Base-by-base conservation (phyloP, 2,329 filamentous ascomycete genomes). In the Pseudofabraea citricarpa region DNA sequence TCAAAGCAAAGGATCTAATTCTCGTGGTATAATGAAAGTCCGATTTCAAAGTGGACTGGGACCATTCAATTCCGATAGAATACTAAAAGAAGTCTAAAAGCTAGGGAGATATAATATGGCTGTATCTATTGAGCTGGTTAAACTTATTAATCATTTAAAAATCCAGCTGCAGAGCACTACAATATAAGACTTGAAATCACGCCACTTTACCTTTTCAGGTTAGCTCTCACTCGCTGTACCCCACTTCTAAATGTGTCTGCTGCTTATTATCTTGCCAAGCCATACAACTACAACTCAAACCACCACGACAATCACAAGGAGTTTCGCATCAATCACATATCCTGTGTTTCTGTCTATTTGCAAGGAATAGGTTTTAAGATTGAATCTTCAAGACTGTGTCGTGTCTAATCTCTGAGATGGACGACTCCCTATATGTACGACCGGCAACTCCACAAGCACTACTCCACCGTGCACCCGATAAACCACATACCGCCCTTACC, bases 381-480 rank as follows among this genome's bases (percentile, higher is more conserved):
- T 31, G 3, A 6, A 31, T 31, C 27, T 13, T 31, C 27, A 31
- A 31, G 16, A 2, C 27, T 5, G 24, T 27, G 13, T 27, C 24
- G 6, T 31, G 27, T 15, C 27, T 9, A 27, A 31, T 15, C 27
- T 31, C 27, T 7, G 9, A 31, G 16, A 31, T 31, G 27, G 27
- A 31, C 27, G 5, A 6, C 10, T 10, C 27, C 27, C 27, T 5
- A 12, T 31, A 31, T 15, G 9, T 10, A 5, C 50, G 56, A 4
- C 54, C 56, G 3, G 47, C 27, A 15, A 58, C 53, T 5, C 55
- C 55, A 2, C 54, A 58, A 36, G 51, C 46, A 6, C 26, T 59
- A 26, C 33, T 59, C 13, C 57, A 59, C 26, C 56, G 55, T 10
- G 47, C 56, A 4, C 58, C 54, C 2, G 55, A 59, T 37, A 55